These are phyloP conservation scores for Amphicarpaea edgeworthii DNA, from an alignment of 306 rosid species.

Conservation along the genomic window DNA sequence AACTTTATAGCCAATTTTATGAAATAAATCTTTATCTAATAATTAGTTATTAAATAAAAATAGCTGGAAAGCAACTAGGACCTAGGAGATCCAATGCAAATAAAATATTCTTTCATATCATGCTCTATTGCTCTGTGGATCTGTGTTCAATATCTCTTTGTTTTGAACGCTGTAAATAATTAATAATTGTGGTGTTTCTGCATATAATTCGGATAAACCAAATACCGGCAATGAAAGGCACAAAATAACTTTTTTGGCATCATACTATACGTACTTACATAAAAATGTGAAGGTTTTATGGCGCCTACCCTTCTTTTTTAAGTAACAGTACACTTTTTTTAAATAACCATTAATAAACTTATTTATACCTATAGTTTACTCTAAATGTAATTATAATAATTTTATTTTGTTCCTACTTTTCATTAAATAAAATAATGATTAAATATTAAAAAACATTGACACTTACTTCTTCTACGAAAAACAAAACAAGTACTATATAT, in stretches of 20 bases:
- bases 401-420: neutral
- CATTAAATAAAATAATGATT: neutral
- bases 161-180: neutral
- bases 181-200: neutral
- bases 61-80: too few species aligned
- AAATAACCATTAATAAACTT: neutral
- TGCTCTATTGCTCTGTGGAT: too few species aligned
- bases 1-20: too few species aligned
- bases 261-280: neutral
- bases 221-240: slow-evolving; percentile 25
- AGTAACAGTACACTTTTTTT: neutral
- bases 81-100: too few species aligned
- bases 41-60: too few species aligned
- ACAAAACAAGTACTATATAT: too few species aligned
- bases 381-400: neutral
- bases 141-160: too few species aligned
- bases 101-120: too few species aligned
- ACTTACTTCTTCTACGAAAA: neutral
- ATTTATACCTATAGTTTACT: neutral
- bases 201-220: neutral
- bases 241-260: slow-evolving; percentile 1
- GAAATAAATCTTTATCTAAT: too few species aligned
- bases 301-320: neutral
- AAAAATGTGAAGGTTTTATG: neutral
- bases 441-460: neutral